Percentiles rank a stretch among this genome's conserved stretches.
These are phyloP conservation scores for Botryotinia globosa DNA, from an alignment of 2,329 filamentous ascomycete genomes.

Conservation along the genomic window DNA sequence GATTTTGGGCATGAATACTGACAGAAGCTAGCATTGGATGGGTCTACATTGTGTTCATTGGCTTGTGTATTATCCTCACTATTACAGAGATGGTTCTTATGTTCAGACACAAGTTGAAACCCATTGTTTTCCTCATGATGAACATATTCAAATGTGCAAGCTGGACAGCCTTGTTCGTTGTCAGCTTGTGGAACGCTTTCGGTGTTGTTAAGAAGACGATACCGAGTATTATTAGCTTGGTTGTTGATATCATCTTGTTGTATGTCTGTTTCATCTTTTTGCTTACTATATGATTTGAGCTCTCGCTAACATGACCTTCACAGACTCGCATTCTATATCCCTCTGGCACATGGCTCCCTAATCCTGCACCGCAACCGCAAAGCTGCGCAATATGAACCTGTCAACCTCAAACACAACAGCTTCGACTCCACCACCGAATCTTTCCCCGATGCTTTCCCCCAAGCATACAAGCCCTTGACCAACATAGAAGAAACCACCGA, in stretches of 20 bases:
- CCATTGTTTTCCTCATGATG: conserved; percentile 29
- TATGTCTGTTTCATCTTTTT: conserved; percentile 15
- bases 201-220: not conserved
- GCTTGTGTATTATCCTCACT: conserved; percentile 28
- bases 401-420: conserved; percentile 4
- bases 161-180: conserved; percentile 27
- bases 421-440: not conserved
- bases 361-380: conserved; percentile 28
- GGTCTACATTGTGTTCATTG: conserved; percentile 5
- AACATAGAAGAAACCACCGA: conserved; percentile 10
- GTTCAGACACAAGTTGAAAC: conserved; percentile 28
- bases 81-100: conserved; percentile 33
- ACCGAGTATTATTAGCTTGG: conserved; percentile 16
- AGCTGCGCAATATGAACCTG: not conserved
- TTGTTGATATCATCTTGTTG: conserved; percentile 28
- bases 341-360: conserved; percentile 32
- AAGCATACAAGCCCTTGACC: conserved; percentile 18
- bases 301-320: not conserved
- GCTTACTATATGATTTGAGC: not conserved
- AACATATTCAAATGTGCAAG: conserved; percentile 29
- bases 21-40: conserved; percentile 5
- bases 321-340: conserved; percentile 31
- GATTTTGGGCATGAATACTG: not conserved
- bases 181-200: conserved; percentile 23
- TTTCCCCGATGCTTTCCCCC: not conserved